Conservation (phyloP, 2,329 filamentous ascomycete genomes). For the Aspergillus aculeatus region DNA sequence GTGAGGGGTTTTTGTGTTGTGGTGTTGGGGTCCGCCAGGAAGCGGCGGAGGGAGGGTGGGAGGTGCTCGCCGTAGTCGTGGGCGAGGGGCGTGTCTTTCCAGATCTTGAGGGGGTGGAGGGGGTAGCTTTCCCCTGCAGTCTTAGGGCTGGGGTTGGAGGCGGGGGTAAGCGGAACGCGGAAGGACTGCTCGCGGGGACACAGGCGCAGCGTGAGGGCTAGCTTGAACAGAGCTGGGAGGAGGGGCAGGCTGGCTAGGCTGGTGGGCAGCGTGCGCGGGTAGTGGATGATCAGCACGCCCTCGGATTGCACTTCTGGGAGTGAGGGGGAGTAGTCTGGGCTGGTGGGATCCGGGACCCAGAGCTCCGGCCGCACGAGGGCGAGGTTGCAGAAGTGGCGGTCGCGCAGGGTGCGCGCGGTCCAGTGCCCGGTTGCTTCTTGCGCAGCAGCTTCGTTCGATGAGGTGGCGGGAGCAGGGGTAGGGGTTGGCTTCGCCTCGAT, state of each 20-base stretch:
- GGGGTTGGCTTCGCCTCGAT: constrained; percentile 33
- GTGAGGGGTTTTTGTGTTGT: constrained; percentile 33
- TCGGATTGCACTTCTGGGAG: constrained; percentile 51
- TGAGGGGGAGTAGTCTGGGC: constrained; percentile 45
- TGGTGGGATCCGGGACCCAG: constrained; percentile 56
- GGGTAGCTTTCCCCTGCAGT: constrained; percentile 37
- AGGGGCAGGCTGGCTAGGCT: constrained; percentile 1
- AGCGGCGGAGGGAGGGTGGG: constrained; percentile 50
- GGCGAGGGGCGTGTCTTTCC: constrained; percentile 53
- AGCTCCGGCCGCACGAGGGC: constrained; percentile 65
- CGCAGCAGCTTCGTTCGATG: too few species aligned
- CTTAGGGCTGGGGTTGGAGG: too few species aligned
- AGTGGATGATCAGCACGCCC: constrained; percentile 55
- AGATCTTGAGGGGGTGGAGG: constrained; percentile 51
- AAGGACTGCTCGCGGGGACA: constrained; percentile 46
- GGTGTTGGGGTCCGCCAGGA: constrained; percentile 34
- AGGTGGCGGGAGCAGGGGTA: too few species aligned
- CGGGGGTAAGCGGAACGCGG: constrained; percentile 53
- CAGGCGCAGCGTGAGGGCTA: constrained; percentile 32
- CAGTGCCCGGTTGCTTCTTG: constrained; percentile 36
- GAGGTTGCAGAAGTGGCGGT: constrained; percentile 57
- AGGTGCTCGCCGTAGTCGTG: constrained; percentile 42
- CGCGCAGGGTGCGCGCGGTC: constrained; percentile 44
- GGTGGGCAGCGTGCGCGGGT: constrained; percentile 29
- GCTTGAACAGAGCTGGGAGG: constrained; percentile 19